phyloP scores from a whole-genome alignment of 768 basidiomycete species.

The Boletus vinaceobasis region DNA sequence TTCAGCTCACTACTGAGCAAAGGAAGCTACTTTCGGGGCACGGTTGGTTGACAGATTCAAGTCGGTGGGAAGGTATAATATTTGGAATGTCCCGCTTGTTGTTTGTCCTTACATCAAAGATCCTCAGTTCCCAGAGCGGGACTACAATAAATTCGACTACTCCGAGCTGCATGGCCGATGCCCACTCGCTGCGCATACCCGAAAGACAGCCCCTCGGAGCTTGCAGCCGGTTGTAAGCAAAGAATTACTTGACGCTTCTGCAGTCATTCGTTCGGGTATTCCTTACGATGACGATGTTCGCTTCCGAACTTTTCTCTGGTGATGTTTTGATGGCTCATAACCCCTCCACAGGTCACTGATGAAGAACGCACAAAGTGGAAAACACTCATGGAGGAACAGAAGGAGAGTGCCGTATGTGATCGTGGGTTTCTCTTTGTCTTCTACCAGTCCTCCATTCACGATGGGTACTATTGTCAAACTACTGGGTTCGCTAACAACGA shows the following conservation, averaged over 20 bases:
- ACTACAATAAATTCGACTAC: too few relatives aligned
- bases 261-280: neutral
- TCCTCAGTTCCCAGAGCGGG: neutral
- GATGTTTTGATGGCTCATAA: neutral
- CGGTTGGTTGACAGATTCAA: neutral
- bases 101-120: neutral
- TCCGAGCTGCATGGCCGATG: neutral
- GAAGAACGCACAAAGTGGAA: neutral
- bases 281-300: neutral
- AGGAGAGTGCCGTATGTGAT: neutral
- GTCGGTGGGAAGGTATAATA: neutral
- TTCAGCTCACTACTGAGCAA: neutral
- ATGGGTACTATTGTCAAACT: neutral
- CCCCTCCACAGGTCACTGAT: neutral
- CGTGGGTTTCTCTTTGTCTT: neutral
- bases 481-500: neutral
- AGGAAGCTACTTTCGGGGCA: neutral
- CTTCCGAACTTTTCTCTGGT: neutral
- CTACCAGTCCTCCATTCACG: neutral
- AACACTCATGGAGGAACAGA: neutral
- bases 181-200: neutral
- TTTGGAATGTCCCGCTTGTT: neutral
- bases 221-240: neutral
- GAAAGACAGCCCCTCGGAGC: neutral
- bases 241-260: neutral